Conservation (phyloP, 2,329 filamentous ascomycete species). For the Phoma sp. region DNA sequence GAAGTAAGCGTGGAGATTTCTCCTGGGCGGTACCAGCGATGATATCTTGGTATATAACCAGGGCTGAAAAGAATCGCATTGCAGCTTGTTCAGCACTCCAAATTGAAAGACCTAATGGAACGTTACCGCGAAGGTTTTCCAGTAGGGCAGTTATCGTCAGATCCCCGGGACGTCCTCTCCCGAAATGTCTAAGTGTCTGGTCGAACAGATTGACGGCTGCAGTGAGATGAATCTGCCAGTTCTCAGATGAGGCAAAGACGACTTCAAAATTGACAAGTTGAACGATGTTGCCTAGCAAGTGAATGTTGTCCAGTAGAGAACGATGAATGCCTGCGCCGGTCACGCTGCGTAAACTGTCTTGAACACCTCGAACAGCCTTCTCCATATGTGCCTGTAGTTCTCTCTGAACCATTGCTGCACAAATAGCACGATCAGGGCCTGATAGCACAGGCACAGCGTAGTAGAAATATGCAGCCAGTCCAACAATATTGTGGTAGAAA, state of each 20-base stretch:
- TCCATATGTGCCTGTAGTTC: slow-evolving; percentile 8
- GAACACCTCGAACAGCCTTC: slow-evolving; percentile 3
- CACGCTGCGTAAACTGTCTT: not conserved
- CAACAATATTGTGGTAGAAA: slow-evolving; percentile 52
- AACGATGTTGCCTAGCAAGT: slow-evolving; percentile 59
- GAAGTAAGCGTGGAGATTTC: slow-evolving; percentile 39
- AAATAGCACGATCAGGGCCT: not conserved
- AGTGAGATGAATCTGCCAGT: slow-evolving; percentile 61
- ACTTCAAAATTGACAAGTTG: slow-evolving; percentile 64
- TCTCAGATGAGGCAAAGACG: slow-evolving; percentile 54
- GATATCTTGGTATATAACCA: slow-evolving; percentile 48
- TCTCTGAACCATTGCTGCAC: not conserved
- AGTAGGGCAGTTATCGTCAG: slow-evolving; percentile 19
- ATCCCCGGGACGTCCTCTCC: not conserved
- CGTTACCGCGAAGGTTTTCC: slow-evolving; percentile 6
- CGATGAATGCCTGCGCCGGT: not conserved
- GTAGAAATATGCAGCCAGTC: slow-evolving; percentile 13
- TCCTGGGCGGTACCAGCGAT: slow-evolving; percentile 45
- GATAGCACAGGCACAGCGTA: slow-evolving; percentile 3
- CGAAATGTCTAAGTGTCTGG: slow-evolving; percentile 42
- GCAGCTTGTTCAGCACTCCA: slow-evolving; percentile 47
- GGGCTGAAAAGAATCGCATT: slow-evolving; percentile 47
- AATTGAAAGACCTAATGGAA: slow-evolving; percentile 8
- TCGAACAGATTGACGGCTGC: slow-evolving; percentile 60
- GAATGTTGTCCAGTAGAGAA: slow-evolving; percentile 2